Base-by-base conservation (phyloP, 345 rosid species). In the Populus simonii region DNA sequence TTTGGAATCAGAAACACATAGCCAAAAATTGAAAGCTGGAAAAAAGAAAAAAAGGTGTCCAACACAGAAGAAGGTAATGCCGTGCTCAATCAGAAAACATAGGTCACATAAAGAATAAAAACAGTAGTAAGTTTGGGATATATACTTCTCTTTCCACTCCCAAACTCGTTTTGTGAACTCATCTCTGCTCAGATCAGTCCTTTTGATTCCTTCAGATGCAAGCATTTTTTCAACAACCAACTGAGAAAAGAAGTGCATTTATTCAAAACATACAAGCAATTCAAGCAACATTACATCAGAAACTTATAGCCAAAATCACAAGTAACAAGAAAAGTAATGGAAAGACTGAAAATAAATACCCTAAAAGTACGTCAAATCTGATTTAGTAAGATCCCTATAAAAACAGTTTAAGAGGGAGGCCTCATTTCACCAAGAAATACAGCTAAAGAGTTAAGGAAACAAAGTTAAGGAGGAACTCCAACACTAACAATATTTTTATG, bases 131-230 rank as follows among this genome's bases (percentile, higher is more conserved):
- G 61, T 65, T 67, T 69, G 74, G 76, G 76, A 83, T 80, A 71
- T 79, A 80, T 95, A 95, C 99, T 95, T 93, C 77, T 90, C 94
- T 81, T 95, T 93, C 99, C 99, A 95, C 77, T 95, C 94, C 99
- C 98, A 95, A 77, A 93, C 97, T 87, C 91, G 89, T 87, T 88
- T 88, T 59, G 89, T 86, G 88, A 95, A 95, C 85, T 93, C 97
- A 66, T 92, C 97, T 87, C 99, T 88, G 72, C 92, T 86, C 85
- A 95, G 68, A 36, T 93, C 94, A 51, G 76, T 85, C 89, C 98
- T 90, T 85, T 90, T 91, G 76, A 90, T 86, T 78, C 99, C 98
- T 90, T 95, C 97, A 79, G 92, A 87, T 66, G 91, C 94, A 83
- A 95, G 87, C 99, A 93, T 93, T 89, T 83, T 90, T 87, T 95